Percentiles rank a stretch among this genome's conserved stretches.
phyloP scores from a whole-genome alignment of 1,139 yeast species.

The Pichia sp. region DNA sequence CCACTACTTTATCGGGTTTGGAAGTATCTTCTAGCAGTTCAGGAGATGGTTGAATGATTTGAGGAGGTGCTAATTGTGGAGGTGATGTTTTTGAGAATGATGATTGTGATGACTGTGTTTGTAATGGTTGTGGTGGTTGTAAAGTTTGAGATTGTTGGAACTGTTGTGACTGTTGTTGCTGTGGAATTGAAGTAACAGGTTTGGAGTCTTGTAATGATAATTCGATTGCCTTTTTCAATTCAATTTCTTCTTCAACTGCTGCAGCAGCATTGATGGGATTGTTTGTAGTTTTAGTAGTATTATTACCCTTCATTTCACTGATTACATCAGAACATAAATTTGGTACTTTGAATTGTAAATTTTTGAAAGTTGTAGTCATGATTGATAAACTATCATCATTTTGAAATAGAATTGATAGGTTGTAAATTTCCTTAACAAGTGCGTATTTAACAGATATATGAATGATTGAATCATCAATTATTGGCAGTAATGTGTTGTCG shows the following conservation, averaged over 20 bases:
- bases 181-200: constrained; percentile 3
- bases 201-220: constrained; percentile 62
- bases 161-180: neutral
- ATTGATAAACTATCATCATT: constrained; percentile 70
- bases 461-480: constrained; percentile 50
- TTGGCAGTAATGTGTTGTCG: constrained; percentile 41
- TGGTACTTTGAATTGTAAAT: constrained; percentile 35
- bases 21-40: constrained; percentile 17
- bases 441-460: constrained; percentile 65
- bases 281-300: neutral
- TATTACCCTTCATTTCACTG: constrained; percentile 23
- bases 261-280: constrained; percentile 1
- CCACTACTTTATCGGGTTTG: constrained; percentile 57
- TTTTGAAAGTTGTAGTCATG: constrained; percentile 55
- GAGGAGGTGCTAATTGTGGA: neutral
- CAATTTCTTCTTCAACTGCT: constrained; percentile 58
- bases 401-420: constrained; percentile 50
- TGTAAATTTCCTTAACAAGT: constrained; percentile 62
- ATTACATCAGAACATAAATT: constrained; percentile 36
- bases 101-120: constrained; percentile 1
- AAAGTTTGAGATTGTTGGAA: too few relatives aligned
- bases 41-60: neutral
- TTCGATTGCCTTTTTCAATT: constrained; percentile 69
- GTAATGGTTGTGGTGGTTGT: constrained; percentile 4
- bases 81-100: neutral